Evolutionary conservation across 2,329 filamentous ascomycete genomes (phyloP), one percentile per base, ranked within the genome.

Genomic region (Arthrobotrys conoides): DNA sequence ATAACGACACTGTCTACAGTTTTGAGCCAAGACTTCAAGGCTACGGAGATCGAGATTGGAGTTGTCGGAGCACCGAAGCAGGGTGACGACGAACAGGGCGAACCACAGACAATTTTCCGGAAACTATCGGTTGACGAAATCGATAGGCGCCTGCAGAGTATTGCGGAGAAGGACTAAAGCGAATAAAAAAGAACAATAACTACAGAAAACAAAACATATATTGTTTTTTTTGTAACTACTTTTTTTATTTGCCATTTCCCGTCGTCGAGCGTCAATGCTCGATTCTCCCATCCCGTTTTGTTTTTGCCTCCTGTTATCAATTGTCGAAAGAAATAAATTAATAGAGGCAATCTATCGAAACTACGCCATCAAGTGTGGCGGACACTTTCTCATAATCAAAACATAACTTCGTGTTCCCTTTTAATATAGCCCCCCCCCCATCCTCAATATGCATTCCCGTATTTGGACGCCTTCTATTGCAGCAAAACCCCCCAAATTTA

Each of bases 21-120:
- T 78, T 89, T 99, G 81, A 97, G 95, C 86, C 97, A 98, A 85
- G 96, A 99, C 85, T 99, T 99, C 88, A 99, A 99, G 90, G 98
- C 98, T 89, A 92, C 92, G 82, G 96, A 99, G 88, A 91, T 99
- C 85, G 96, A 99, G 87, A 93, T 99, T 86, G 96, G 96, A 80
- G 94, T 99, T 83, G 96, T 97, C 69, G 96, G 96, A 81, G 95
- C 94, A 33, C 94, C 73, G n/a, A 67, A 71, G 53, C 18, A 71
- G 24, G 69, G 95, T 73, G 89, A 90, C 83, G 86, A 88, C 76
- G 93, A 97, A 83, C 33, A 41, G 36, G 95, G 94, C 81, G 89
- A 92, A 86, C 92, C 91, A 80, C 89, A 93, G 83, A 86, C 91
- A 63, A 88, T 87, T 80, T 99, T 99, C 88, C 91, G 94, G 84